These are phyloP conservation scores for Camillea tinctor DNA, from an alignment of 2,329 filamentous ascomycete genomes.

Conservation along the genomic window DNA sequence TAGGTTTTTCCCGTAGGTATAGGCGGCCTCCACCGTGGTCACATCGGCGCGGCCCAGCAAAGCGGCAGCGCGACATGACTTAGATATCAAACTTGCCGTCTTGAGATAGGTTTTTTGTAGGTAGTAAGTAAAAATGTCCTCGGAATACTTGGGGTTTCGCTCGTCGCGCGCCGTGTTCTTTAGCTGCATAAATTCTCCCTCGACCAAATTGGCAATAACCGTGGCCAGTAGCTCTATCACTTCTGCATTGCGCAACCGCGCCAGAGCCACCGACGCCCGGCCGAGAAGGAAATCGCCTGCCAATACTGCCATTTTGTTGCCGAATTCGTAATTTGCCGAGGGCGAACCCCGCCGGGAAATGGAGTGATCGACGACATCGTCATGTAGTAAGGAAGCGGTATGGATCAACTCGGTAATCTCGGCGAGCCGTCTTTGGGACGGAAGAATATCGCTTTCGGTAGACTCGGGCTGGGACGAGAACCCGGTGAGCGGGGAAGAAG, in stretches of 20 bases:
- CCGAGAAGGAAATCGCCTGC: constrained; percentile 96
- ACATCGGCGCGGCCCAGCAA: constrained; percentile 75
- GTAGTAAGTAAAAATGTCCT: constrained; percentile 89
- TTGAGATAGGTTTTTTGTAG: constrained; percentile 98
- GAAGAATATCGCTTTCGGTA: constrained; percentile 70
- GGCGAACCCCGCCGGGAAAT: constrained; percentile 78
- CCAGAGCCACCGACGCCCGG: constrained; percentile 88
- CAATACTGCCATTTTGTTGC: constrained; percentile 98
- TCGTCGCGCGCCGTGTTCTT: constrained; percentile 94
- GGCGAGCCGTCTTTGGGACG: constrained; percentile 87
- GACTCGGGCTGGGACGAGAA: constrained; percentile 43
- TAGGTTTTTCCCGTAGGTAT: constrained; percentile 88
- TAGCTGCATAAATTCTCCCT: constrained; percentile 99
- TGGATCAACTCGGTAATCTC: constrained; percentile 98
- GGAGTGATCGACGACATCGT: constrained; percentile 97
- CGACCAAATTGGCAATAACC: constrained; percentile 94
- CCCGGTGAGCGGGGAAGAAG: constrained; percentile 59
- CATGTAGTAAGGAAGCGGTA: constrained; percentile 92
- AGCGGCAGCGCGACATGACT: constrained; percentile 88
- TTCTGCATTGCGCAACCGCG: constrained; percentile 85
- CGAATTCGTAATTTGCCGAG: constrained; percentile 91
- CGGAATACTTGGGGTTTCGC: constrained; percentile 77
- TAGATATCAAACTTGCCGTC: constrained; percentile 92
- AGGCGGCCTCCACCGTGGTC: constrained; percentile 85
- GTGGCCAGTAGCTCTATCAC: constrained; percentile 93